Percentiles rank a stretch among this genome's conserved stretches.
These are phyloP conservation scores for Fusarium sarcochroum DNA, from an alignment of 2,329 filamentous ascomycete species.

Conservation along the genomic window DNA sequence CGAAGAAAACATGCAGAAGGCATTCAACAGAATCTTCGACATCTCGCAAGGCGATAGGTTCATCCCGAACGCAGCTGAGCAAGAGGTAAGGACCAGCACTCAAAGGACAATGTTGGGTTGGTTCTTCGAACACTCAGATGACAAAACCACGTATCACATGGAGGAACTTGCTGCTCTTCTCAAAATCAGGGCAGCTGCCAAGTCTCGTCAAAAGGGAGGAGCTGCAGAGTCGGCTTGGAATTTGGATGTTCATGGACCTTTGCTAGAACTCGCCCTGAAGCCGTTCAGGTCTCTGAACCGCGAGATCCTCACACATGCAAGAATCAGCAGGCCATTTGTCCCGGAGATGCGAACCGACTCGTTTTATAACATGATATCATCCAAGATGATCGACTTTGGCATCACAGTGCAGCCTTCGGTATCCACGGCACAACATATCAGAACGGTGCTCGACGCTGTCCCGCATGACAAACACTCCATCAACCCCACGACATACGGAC, in stretches of 20 bases:
- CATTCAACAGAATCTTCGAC: neutral
- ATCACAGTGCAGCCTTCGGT: neutral
- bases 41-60: neutral
- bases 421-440: neutral
- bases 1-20: neutral
- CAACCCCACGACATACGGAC: neutral
- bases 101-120: neutral
- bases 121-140: neutral
- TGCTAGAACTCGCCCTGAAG: neutral
- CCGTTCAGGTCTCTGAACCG: neutral
- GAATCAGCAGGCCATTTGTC: neutral
- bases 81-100: neutral
- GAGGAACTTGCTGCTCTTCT: neutral
- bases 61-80: neutral
- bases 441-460: neutral
- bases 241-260: neutral
- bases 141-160: neutral
- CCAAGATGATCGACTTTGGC: slow-evolving; percentile 2
- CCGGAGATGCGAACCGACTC: neutral
- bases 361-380: neutral
- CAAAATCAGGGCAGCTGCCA: neutral
- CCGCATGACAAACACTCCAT: neutral
- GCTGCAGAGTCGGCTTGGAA: neutral
- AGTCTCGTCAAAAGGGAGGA: neutral
- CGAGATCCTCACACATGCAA: neutral